phyloP scores from a whole-genome alignment of 345 rosid species.

The Salix suchowensis region DNA sequence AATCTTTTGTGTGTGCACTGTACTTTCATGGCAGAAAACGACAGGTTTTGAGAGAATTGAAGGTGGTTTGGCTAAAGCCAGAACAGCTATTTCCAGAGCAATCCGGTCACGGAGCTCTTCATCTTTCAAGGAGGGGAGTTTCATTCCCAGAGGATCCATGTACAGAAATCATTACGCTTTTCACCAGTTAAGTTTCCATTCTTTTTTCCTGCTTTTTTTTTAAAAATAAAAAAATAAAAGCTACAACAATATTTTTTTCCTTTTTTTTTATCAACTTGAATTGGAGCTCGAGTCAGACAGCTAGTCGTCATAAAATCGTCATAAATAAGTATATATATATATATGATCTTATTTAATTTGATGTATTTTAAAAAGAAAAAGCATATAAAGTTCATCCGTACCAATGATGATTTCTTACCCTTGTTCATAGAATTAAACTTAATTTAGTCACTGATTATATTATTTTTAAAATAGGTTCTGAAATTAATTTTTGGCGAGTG shows the following conservation, averaged over 20 bases:
- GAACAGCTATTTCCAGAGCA: conserved; percentile 38
- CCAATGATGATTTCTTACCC: neutral
- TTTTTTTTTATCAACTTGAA: too few relatives aligned
- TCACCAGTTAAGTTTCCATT: conserved; percentile 55
- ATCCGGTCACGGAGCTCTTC: conserved; percentile 33
- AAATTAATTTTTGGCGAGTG: neutral
- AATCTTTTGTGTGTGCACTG: neutral
- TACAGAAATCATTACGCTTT: conserved; percentile 63
- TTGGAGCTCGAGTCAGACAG: too few relatives aligned
- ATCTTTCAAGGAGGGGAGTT: conserved; percentile 35
- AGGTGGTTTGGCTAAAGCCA: conserved; percentile 25
- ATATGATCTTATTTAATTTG: too few relatives aligned
- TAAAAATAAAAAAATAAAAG: too few relatives aligned
- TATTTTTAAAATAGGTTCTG: neutral
- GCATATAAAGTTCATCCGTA: neutral
- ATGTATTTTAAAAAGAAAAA: too few relatives aligned
- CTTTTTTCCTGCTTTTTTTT: too few relatives aligned
- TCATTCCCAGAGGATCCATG: conserved; percentile 46
- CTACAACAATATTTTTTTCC: too few relatives aligned
- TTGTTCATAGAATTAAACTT: neutral
- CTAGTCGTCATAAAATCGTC: too few relatives aligned
- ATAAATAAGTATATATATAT: too few relatives aligned
- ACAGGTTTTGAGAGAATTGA: conserved; percentile 20
- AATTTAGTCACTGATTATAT: neutral
- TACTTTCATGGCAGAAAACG: conserved; percentile 2